A percentile compares a stretch with the other conserved stretches of the same genome.
Conservation (phyloP, 495 filamentous ascomycete genomes). For the Darksidea phi region DNA sequence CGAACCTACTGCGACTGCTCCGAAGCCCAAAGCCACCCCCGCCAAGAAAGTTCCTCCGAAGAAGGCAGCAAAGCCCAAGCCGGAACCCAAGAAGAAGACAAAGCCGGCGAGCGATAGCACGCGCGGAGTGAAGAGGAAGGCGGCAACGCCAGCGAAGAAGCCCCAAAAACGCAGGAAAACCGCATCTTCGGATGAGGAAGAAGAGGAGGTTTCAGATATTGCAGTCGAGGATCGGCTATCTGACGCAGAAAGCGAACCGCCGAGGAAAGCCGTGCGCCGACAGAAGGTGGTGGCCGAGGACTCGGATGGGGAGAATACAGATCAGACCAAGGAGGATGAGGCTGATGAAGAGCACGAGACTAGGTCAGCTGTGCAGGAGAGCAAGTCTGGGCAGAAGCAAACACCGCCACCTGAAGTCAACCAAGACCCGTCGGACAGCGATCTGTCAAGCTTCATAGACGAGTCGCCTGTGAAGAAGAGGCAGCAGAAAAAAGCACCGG, state of each 20-base stretch:
- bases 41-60: neutral
- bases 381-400: too few species aligned
- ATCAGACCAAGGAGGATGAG: neutral
- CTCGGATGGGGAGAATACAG: constrained; percentile 21
- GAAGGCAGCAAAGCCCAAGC: constrained; percentile 18
- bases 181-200: constrained; percentile 26
- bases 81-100: constrained; percentile 25
- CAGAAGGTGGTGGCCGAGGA: constrained; percentile 22
- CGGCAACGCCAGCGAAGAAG: constrained; percentile 22
- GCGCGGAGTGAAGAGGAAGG: constrained; percentile 26
- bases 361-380: neutral
- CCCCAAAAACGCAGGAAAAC: constrained; percentile 33
- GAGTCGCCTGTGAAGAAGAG: constrained; percentile 60
- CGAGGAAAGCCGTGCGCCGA: constrained; percentile 19
- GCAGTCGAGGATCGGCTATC: constrained; percentile 1
- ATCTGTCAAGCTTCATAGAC: constrained; percentile 75
- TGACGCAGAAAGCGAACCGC: constrained; percentile 20
- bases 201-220: constrained; percentile 4
- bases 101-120: constrained; percentile 2
- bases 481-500: constrained; percentile 46
- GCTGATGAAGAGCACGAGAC: neutral
- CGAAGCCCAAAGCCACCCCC: constrained; percentile 1
- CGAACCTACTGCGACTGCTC: constrained; percentile 17
- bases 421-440: constrained; percentile 66
- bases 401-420: constrained; percentile 4